Evolutionary conservation across 768 basidiomycete genomes (phyloP).

Genomic region (Rhizopogon rudus): DNA sequence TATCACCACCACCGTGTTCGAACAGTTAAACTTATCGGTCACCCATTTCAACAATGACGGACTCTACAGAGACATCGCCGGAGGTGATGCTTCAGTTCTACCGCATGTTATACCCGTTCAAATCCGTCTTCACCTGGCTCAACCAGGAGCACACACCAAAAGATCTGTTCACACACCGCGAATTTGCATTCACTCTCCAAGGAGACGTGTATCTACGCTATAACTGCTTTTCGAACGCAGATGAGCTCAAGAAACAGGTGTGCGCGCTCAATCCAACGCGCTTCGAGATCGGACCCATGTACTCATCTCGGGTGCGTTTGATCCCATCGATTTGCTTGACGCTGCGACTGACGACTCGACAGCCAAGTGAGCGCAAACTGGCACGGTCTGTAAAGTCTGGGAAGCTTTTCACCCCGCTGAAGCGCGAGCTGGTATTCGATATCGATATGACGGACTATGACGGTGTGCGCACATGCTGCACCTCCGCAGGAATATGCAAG

Average conservation of each 20-base stretch:
- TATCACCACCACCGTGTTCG: neutral
- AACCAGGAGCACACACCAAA: constrained; percentile 84
- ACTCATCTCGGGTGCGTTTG: constrained; percentile 73
- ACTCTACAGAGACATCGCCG: constrained; percentile 34
- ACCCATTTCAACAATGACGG: neutral
- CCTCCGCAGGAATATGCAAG: constrained; percentile 83
- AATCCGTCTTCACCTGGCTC: constrained; percentile 90
- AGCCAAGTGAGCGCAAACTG: constrained; percentile 91
- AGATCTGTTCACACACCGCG: constrained; percentile 85
- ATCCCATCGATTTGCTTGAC: neutral
- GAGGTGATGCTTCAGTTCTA: constrained; percentile 81
- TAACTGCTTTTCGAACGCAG: constrained; percentile 79
- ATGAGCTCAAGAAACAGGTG: constrained; percentile 91
- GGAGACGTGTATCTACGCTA: constrained; percentile 94
- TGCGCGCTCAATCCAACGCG: constrained; percentile 82
- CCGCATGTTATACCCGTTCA: constrained; percentile 89
- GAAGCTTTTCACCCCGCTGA: constrained; percentile 56
- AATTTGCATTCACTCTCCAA: constrained; percentile 90
- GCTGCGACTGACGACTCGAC: neutral
- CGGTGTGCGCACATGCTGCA: constrained; percentile 90
- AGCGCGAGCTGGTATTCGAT: constrained; percentile 96
- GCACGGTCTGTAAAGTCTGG: constrained; percentile 42
- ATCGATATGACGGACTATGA: constrained; percentile 99
- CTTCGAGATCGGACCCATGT: constrained; percentile 96
- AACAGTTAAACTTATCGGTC: neutral